These are phyloP conservation scores for Penicillium maclennaniae DNA, from an alignment of 495 filamentous ascomycete genomes.

Conservation along the genomic window DNA sequence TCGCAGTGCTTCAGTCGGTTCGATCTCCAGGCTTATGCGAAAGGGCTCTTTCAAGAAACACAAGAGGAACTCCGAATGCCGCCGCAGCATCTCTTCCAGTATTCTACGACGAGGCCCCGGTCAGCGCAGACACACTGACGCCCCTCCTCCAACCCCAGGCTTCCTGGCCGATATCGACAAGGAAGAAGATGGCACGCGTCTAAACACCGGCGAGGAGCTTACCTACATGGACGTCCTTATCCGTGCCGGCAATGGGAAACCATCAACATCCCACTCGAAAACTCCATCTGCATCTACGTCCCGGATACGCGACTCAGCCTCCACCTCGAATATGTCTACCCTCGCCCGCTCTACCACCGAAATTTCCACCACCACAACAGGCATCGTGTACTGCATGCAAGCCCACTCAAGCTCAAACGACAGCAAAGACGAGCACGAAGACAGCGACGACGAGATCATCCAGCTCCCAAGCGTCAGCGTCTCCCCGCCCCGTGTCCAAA, in stretches of 20 bases:
- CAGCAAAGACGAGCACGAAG: slow-evolving; percentile 24
- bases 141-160: slow-evolving; percentile 32
- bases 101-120: slow-evolving; percentile 19
- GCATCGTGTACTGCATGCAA: slow-evolving; percentile 35
- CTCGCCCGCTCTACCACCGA: slow-evolving; percentile 8
- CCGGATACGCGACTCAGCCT: slow-evolving; percentile 19
- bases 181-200: slow-evolving; percentile 1
- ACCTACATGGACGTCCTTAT: slow-evolving; percentile 36
- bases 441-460: slow-evolving; percentile 39
- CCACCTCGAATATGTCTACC: slow-evolving; percentile 9
- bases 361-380: slow-evolving; percentile 6
- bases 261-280: slow-evolving; percentile 1
- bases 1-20: slow-evolving; percentile 25
- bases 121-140: slow-evolving; percentile 42
- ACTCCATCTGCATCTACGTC: background rate
- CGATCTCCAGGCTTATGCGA: slow-evolving; percentile 30
- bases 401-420: slow-evolving; percentile 31
- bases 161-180: slow-evolving; percentile 27
- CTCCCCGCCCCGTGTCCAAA: slow-evolving; percentile 27
- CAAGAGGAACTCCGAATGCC: slow-evolving; percentile 27
- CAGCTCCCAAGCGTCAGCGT: slow-evolving; percentile 33
- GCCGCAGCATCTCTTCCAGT: slow-evolving; percentile 35
- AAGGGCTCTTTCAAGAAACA: slow-evolving; percentile 36
- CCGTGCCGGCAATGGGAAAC: slow-evolving; percentile 21
- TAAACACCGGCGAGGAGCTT: slow-evolving; percentile 16